phyloP scores from a whole-genome alignment of 768 basidiomycete genomes.

The Lentinula edodes region DNA sequence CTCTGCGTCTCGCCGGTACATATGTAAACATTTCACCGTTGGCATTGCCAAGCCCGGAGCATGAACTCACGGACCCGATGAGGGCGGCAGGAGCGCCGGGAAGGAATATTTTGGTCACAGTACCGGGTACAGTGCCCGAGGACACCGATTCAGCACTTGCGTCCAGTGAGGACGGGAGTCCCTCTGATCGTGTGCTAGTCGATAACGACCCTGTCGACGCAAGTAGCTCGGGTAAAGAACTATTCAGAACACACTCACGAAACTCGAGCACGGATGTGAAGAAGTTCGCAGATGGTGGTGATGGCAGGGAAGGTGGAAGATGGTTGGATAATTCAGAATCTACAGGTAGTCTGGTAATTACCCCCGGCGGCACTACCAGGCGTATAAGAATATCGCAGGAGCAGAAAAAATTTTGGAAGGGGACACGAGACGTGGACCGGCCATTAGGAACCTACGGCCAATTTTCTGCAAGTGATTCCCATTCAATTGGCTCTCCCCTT shows the following conservation, averaged over 20 bases:
- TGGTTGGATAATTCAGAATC: not conserved
- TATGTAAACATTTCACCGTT: conserved; percentile 82
- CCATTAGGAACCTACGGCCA: conserved; percentile 11
- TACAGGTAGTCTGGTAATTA: conserved; percentile 13
- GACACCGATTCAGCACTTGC: not conserved
- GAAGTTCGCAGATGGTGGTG: not conserved
- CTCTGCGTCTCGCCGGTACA: conserved; percentile 82
- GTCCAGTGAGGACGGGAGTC: not conserved
- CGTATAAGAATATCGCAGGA: conserved; percentile 22
- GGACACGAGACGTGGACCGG: conserved; percentile 39
- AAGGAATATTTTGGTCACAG: conserved; percentile 47
- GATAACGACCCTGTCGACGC: not conserved
- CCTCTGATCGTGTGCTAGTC: not conserved
- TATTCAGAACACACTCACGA: not conserved
- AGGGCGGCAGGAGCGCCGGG: conserved; percentile 28
- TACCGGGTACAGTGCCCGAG: conserved; percentile 55
- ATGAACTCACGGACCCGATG: conserved; percentile 89
- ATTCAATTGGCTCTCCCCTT: not conserved
- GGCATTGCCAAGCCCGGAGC: conserved; percentile 84
- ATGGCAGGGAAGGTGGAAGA: not conserved
- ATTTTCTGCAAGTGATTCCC: not conserved
- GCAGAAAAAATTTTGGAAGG: conserved; percentile 50
- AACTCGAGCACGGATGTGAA: conserved; percentile 1
- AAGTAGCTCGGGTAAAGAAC: not conserved
- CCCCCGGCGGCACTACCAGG: conserved; percentile 27